These are phyloP conservation scores for Syncephalastrum contaminatum DNA, from an alignment of 371 early-diverging fungal genomes.

Conservation along the genomic window DNA sequence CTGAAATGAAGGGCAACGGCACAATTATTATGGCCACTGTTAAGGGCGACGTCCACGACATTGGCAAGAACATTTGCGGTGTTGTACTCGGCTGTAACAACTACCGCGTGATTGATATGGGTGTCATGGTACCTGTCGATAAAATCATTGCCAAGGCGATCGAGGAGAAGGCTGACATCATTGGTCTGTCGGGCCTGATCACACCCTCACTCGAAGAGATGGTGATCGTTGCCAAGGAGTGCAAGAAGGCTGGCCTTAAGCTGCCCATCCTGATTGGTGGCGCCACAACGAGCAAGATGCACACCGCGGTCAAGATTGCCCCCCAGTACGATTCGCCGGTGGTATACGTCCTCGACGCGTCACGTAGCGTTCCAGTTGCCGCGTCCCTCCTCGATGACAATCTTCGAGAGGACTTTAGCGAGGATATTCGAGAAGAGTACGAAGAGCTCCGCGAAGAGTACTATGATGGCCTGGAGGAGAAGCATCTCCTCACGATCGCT, in stretches of 20 bases:
- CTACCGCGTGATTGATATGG: constrained; percentile 89
- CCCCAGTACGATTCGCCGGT: constrained; percentile 76
- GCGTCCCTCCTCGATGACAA: constrained; percentile 79
- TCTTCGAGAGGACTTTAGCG: constrained; percentile 76
- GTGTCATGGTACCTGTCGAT: constrained; percentile 92
- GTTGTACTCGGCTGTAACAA: constrained; percentile 96
- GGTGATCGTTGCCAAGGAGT: constrained; percentile 91
- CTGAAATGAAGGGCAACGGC: constrained; percentile 58
- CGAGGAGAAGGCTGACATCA: constrained; percentile 84
- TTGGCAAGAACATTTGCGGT: constrained; percentile 91
- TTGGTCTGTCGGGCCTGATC: constrained; percentile 91
- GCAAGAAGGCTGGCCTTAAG: constrained; percentile 84
- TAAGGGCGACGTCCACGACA: constrained; percentile 90
- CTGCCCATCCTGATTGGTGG: constrained; percentile 91
- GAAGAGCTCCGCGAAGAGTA: constrained; percentile 92
- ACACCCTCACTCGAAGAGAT: constrained; percentile 95
- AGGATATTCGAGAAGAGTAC: constrained; percentile 89
- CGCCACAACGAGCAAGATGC: constrained; percentile 93
- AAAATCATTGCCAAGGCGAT: constrained; percentile 85
- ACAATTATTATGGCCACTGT: constrained; percentile 91
- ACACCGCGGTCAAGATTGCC: constrained; percentile 94
- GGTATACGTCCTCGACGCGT: constrained; percentile 79
- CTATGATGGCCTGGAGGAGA: constrained; percentile 86
- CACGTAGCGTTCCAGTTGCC: constrained; percentile 79
- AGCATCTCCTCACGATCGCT: constrained; percentile 65